Percentiles rank a stretch among this genome's conserved stretches.
phyloP scores from a whole-genome alignment of 306 rosid genomes.

The Dicorynia guianensis region DNA sequence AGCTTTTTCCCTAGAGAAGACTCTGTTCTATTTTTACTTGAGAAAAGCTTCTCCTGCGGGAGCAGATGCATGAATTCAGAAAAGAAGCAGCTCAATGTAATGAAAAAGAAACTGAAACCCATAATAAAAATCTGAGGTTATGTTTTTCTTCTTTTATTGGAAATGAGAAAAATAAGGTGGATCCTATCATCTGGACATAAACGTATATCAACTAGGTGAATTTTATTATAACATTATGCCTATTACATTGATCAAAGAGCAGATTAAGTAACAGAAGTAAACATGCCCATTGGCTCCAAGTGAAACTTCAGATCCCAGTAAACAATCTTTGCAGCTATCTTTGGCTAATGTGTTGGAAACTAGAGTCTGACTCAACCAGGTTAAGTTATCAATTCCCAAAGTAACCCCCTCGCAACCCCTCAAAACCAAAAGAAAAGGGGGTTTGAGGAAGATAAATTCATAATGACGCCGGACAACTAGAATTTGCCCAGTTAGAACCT shows the following conservation, averaged over 20 bases:
- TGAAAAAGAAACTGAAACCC: not conserved
- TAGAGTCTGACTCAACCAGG: not conserved
- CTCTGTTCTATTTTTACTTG: slow-evolving; percentile 84
- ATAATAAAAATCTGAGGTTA: not conserved
- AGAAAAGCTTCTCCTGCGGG: slow-evolving; percentile 81
- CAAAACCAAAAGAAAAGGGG: not conserved
- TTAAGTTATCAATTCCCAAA: not conserved
- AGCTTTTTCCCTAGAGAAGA: slow-evolving; percentile 83
- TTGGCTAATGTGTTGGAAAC: not conserved
- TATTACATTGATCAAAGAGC: slow-evolving; percentile 19
- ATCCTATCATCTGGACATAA: slow-evolving; percentile 3
- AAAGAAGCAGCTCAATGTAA: slow-evolving; percentile 33
- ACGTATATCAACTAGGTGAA: slow-evolving; percentile 4
- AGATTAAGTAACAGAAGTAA: not conserved
- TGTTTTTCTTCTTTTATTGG: not conserved
- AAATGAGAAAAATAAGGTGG: slow-evolving; percentile 23
- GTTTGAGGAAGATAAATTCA: not conserved
- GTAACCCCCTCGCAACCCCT: not conserved
- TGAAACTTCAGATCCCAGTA: slow-evolving; percentile 15
- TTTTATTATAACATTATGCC: not conserved
- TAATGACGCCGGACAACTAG: not conserved
- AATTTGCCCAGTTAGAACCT: not conserved
- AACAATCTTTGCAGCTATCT: slow-evolving; percentile 21
- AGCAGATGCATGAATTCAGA: slow-evolving; percentile 45
- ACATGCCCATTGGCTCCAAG: slow-evolving; percentile 5